phyloP scores from a whole-genome alignment of 345 rosid species.

The Brassica carinata region DNA sequence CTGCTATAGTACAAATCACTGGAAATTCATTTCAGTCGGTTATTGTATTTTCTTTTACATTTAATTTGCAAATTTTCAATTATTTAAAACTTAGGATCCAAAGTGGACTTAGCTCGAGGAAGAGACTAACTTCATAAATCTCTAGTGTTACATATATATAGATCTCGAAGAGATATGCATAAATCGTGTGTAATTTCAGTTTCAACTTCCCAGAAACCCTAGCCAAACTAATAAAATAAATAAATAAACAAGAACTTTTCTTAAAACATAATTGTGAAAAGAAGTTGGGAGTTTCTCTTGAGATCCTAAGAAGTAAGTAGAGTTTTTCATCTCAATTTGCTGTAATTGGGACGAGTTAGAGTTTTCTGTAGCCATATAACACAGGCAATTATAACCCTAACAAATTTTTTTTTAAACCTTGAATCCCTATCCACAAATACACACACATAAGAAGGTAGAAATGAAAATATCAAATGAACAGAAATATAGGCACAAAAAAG shows the following conservation, averaged over 20 bases:
- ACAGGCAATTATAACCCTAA: slow-evolving; percentile 1
- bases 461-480: slow-evolving; percentile 2
- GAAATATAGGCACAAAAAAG: background rate
- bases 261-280: background rate
- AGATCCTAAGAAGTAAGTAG: slow-evolving; percentile 18
- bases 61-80: background rate
- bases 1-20: background rate
- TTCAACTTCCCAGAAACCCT: slow-evolving; percentile 33
- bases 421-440: slow-evolving; percentile 14
- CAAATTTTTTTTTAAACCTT: too few relatives aligned
- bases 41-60: background rate
- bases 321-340: background rate
- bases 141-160: background rate
- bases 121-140: background rate
- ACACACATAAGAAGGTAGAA: background rate
- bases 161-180: background rate
- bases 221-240: background rate
- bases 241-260: background rate
- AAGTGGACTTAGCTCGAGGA: background rate
- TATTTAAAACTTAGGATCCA: background rate
- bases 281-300: slow-evolving; percentile 17
- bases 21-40: background rate
- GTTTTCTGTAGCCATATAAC: slow-evolving; percentile 2
- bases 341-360: background rate
- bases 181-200: slow-evolving; percentile 1